Evolutionary conservation across 805 yeast genomes (phyloP), one percentile per base, ranked within the genome.

Genomic region (Sungouiozyma intestinalis): DNA sequence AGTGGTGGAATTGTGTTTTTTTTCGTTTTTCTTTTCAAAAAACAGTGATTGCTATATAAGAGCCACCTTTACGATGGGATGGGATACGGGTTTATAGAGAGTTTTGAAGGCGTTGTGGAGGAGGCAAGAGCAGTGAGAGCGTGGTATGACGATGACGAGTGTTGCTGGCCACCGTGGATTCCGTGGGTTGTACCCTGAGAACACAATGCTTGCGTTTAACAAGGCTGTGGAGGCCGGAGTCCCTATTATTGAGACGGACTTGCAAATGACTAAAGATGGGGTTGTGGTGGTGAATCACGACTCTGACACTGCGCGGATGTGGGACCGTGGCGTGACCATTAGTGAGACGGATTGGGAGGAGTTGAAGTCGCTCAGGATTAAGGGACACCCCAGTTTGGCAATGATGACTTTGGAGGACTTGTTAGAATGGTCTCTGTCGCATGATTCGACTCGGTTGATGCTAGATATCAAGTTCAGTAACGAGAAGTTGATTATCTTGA

Each of bases 281-380:
- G 63, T 64, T 3, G 68, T 76, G 2, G 75, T 77, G 16, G 62
- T 77, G 39, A 71, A 72, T 46, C 83, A 77, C 49, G 82, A 77
- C 45, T 60, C 68, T 3, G 58, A 54, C 38, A 68, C 80, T 0
- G 71, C 69, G 4, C 66, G 82, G 41, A 65, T 69, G 32, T 77
- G 73, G 62, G 63, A 70, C 40, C 52, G 57, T 33, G 55, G 68
- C 33, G 43, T 54, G 35, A 53, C 51, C 6, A 70, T 76, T 43
- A 56, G 60, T 11, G 62, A 66, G 3, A 59, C 71, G 1, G 40
- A 56, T 43, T 40, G 66, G 49, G 56, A 42, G 38, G 69, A 59
- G 5, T 51, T 74, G 39, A 64, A 63, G 38, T 46, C 57, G 36
- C 52, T 75, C 42, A 52, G 50, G 18, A 49, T 54, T 36, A 56